Evolutionary conservation across 2,329 filamentous ascomycete genomes (phyloP).

Genomic region (Colletotrichum caudatum): DNA sequence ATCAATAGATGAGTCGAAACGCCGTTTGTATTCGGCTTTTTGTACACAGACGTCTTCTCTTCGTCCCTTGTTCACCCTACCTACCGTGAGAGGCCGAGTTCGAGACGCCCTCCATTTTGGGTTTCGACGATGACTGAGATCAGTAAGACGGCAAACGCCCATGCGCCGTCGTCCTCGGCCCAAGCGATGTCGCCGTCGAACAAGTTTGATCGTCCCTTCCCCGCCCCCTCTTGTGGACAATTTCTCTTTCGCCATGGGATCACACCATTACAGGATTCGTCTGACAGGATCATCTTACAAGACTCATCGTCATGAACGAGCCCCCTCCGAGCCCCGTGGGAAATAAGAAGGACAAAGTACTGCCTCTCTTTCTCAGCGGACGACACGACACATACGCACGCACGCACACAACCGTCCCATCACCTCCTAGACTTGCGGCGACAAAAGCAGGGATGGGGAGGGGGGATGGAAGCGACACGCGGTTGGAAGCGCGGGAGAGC

Average conservation of each 20-base stretch:
- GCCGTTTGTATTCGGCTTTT: neutral
- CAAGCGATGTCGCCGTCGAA: too few species aligned
- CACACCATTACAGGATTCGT: neutral
- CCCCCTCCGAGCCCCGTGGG: neutral
- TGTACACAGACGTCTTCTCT: neutral
- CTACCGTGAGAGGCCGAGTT: neutral
- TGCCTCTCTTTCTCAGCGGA: neutral
- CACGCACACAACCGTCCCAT: neutral
- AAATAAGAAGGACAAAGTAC: neutral
- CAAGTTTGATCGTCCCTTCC: too few species aligned
- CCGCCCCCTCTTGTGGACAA: too few species aligned
- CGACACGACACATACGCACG: neutral
- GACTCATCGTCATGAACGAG: neutral
- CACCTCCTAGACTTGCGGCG: slow-evolving; percentile 23
- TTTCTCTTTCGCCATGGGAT: neutral
- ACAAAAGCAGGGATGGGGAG: neutral
- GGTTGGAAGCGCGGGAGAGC: neutral
- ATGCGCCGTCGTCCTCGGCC: too few species aligned
- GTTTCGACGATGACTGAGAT: slow-evolving; percentile 1
- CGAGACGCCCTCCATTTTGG: neutral
- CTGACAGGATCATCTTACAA: too few species aligned
- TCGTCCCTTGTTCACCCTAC: neutral
- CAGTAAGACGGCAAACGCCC: neutral
- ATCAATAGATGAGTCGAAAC: neutral
- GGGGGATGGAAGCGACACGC: neutral